Evolutionary conservation across 331 rosid genomes (phyloP), one percentile per base, ranked within the genome.

Genomic region (Quercus lobata): DNA sequence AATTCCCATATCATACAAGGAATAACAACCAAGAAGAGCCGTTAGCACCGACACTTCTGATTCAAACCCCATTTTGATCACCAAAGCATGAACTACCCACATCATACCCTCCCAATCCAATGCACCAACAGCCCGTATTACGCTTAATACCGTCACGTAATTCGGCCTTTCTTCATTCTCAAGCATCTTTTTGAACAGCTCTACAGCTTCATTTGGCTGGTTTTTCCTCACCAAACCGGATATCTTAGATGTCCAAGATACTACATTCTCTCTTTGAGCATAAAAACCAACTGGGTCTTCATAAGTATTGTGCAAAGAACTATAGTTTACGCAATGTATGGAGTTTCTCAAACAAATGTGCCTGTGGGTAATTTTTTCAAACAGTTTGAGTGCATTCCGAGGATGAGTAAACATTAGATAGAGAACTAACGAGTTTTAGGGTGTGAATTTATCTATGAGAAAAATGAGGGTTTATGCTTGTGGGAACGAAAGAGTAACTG

Each of bases 21-120:
- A 66, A 41, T 74, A 68, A 35, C 71, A 68, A 32, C 74, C 84
- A 19, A 80, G 62, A 66, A 75, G 72, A 69, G 80, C 76, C 18
- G 57, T 68, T 41, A 57, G 76, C 61, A 80, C 65, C 3, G 21
- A 68, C 41, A 74, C 80, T 55, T 80, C 72, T 25, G 62, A 66
- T 69, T 74, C 72, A 14, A 74, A 75, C 24, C 84, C 80, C 76
- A 44, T 68, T 80, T 74, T 56, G 70, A 80, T 75, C 62, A 69
- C 80, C 32, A 71, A 53, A 27, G 71, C 71, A 35, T 68, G 76
- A 22, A 75, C 21, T 69, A 29, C 70, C 76, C 49, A 30, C 6
- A 74, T 75, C 55, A 69, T 73, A 34, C 37, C 22, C 71, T 66
- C 76, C 49, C 76, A 75, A 61, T 25, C 71, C 30, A 75, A 75